phyloP scores from a whole-genome alignment of 2,329 filamentous ascomycete genomes.

The Aureobasidium uvarum region DNA sequence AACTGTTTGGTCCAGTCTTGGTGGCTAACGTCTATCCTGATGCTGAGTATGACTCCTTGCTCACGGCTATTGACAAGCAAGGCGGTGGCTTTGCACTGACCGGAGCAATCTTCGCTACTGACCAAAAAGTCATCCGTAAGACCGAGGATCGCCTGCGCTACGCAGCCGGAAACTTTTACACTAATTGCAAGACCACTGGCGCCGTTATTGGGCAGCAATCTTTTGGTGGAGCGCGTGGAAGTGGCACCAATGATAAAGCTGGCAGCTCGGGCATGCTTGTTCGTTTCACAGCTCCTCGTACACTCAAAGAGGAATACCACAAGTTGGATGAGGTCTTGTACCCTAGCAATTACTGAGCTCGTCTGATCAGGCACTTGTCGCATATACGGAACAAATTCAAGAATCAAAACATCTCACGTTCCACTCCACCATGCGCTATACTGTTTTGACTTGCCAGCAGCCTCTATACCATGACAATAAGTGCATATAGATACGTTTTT shows the following conservation, averaged over 20 bases:
- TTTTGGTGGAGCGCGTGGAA: slow-evolving; percentile 54
- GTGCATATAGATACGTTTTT: too few species aligned
- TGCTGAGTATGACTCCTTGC: background rate
- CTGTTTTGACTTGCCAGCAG: too few species aligned
- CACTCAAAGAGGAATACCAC: background rate
- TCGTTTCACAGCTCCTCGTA: slow-evolving; percentile 3
- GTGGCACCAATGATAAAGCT: slow-evolving; percentile 58
- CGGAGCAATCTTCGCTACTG: slow-evolving; percentile 52
- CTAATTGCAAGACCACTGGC: slow-evolving; percentile 59
- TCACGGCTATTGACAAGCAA: slow-evolving; percentile 24
- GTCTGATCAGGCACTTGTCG: too few species aligned
- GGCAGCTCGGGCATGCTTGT: slow-evolving; percentile 39
- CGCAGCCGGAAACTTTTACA: slow-evolving; percentile 58
- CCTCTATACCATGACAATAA: too few species aligned
- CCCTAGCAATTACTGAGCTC: background rate
- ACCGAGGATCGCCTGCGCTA: slow-evolving; percentile 55
- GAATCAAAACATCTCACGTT: too few species aligned
- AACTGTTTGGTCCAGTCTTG: slow-evolving; percentile 53
- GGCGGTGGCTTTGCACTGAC: slow-evolving; percentile 51
- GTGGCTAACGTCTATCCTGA: slow-evolving; percentile 44
- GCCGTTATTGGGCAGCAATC: slow-evolving; percentile 58
- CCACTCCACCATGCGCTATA: too few species aligned
- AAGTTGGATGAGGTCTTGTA: background rate
- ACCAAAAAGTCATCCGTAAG: slow-evolving; percentile 50
- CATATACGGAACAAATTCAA: too few species aligned